Base-by-base conservation (phyloP, 257 asterid genomes). In the Solanum neorickii region DNA sequence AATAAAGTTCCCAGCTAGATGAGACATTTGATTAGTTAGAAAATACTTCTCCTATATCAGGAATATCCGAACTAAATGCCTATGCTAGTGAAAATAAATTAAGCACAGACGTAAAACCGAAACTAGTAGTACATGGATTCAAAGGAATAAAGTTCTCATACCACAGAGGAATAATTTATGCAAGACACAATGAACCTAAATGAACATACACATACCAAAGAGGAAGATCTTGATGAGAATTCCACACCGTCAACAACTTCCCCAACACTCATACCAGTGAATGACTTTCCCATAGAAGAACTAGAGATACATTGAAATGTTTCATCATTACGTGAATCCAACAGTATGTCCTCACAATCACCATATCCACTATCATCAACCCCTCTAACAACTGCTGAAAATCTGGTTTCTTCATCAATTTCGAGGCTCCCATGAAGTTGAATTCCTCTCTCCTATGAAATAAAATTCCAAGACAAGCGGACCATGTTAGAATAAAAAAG, bases 331-430 rank as follows among this genome's bases (percentile, higher is more conserved):
- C 70, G 88, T 12, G 96, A 87, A 92, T 97, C 95, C 91, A 92
- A 85, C 87, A 90, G 87, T 89, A 90, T 88, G 87, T 94, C 95
- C 91, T 95, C 99, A 62, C 87, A 90, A 82, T 95, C 98, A 46
- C 94, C 96, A 88, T 84, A 93, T 59, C 98, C 99, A 90, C 98
- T 92, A 92, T 95, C 99, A 86, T 96, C 98, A 62, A 90, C 92
- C 82, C 89, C 90, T 88, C 98, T 94, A 80, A 80, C 80, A 86
- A 97, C 99, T 9, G 99, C 94, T 21, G 99, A 96, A 86, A 86
- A 96, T 88, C 96, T 92, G 13, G 98, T 93, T 94, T 96, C 99
- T 90, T 97, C 99, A 86, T 97, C 99, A 86, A 96, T 84, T 75
- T 96, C 99, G 86, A 92, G 91, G 86, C 87, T 91, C 37, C 90